Base-by-base conservation (phyloP, 2,329 filamentous ascomycete species). In the Phyllosticta citribraziliensis region DNA sequence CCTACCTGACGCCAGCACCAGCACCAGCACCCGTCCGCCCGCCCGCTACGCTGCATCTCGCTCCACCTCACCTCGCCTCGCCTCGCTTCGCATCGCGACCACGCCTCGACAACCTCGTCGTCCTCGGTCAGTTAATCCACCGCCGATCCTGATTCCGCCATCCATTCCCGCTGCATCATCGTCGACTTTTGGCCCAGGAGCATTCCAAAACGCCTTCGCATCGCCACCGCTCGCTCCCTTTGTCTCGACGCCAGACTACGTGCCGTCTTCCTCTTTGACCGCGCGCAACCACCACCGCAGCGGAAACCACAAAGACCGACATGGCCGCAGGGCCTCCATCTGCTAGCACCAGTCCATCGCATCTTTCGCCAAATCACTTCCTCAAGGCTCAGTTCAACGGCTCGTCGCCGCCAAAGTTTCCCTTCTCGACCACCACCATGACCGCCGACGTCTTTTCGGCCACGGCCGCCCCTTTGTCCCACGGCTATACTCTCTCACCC, bases 311-410 rank as follows among this genome's bases (percentile, higher is more conserved):
- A 62, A 62, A 62, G 60, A 62, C 40, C 60, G 60, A 58, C 22
- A 74, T 74, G 72, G 71, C 72, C 71, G 68, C 67, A 69, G 70
- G 71, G 69, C 73, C 73, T 66, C 75, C 73, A 69, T 73, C 73
- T 64, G 74, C 68, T 69, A 74, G 71, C 67, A 74, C 72, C 61
- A 75, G 73, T 68, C 73, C 74, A 62, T 72, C 71, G 58, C 72
- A 71, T 64, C 66, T 74, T 52, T 72, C 70, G 65, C 47, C 56
- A 24, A 74, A 71, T 68, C 70, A 72, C 5, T 75, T 73, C 59
- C 65, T 68, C 52, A 73, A 72, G 71, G 70, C 70, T 62, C 74
- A 72, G 53, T 70, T 75, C 63, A 71, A 71, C 52, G 73, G 72
- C 19, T 75, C 73, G n/a, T 75, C 73, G 8, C 71, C 73, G 24